Base-by-base conservation (phyloP, 176 grass and related monocot genomes). In the Oryza australiensis region DNA sequence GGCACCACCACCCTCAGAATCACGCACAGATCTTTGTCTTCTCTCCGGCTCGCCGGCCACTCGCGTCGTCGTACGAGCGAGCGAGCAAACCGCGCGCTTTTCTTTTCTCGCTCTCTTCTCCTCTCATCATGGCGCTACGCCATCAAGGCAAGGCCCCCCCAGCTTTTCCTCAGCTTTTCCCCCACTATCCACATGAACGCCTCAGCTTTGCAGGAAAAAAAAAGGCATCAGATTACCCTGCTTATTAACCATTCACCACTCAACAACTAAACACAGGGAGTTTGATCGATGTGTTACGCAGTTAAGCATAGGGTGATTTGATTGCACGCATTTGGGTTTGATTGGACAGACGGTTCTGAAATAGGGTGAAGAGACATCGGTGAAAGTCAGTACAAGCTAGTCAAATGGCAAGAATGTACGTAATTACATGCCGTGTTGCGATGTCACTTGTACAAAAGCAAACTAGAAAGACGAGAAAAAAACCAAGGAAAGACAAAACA, bases 21-120 rank as follows among this genome's bases (percentile, higher is more conserved):
- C 91, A 71, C 70, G 85, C 80, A 57, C 81, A 84, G 80, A 93
- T 90, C 87, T 81, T 70, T 93, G 87, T 90, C 91, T 87, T 90
- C 70, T 70, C 78, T 51, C 62, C 63, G 46, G 29, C 27, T 16
- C 14, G 26, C 41, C 15, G 41, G 22, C 70, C 79, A 42, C 70
- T 60, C 32, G 59, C 59, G 71, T 23, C 69, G 84, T 66, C 75
- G 72, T 27, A 67, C 81, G 81, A 30, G 7, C 35, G 34, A 35
- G 51, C 70, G 81, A 29, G 24, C 34, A 42, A 42, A 9, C 53
- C 43, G 24, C 40, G 51, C 29, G 48, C 77, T 46, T 45, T n/a
- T 1, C 32, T 12, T 26, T 18, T 3, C 27, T 9, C 15, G 64
- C 79, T 29, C 45, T 64, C 55, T 2, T 24, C 64, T 33, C 43